A percentile compares a stretch with the other conserved stretches of the same genome.
Evolutionary conservation across 2,329 filamentous ascomycete species (phyloP).

Genomic region (Aspergillus brunneoviolaceus): DNA sequence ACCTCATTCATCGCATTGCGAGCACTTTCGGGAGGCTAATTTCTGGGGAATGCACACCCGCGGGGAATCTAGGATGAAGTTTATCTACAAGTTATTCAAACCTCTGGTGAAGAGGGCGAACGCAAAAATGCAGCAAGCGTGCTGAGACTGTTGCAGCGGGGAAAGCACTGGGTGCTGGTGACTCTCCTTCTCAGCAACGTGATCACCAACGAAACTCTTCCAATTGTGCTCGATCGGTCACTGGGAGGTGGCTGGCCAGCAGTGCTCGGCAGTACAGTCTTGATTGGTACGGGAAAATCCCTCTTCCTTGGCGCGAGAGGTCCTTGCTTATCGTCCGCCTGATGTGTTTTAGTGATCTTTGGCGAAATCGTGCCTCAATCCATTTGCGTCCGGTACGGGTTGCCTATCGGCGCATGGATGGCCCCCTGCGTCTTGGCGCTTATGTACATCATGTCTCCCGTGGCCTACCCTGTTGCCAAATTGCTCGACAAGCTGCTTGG

Average conservation of each 20-base stretch:
- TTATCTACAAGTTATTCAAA: conserved; percentile 90
- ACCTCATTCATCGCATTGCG: conserved; percentile 1
- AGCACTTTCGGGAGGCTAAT: background rate
- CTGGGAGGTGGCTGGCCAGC: conserved; percentile 93
- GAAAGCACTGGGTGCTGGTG: conserved; percentile 98
- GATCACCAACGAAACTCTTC: conserved; percentile 94
- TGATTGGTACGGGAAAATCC: conserved; percentile 70
- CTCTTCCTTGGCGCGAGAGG: background rate
- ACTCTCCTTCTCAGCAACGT: conserved; percentile 93
- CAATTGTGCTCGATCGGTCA: conserved; percentile 90
- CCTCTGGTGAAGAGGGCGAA: conserved; percentile 80
- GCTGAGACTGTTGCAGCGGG: conserved; percentile 73
- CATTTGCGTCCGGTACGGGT: conserved; percentile 90
- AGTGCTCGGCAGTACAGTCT: conserved; percentile 84
- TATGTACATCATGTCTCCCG: conserved; percentile 88
- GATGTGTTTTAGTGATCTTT: conserved; percentile 73
- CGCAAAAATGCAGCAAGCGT: conserved; percentile 82
- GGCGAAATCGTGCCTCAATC: conserved; percentile 96
- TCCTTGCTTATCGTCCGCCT: conserved; percentile 4
- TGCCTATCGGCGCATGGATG: conserved; percentile 94
- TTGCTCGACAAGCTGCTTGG: conserved; percentile 90
- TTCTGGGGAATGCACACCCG: background rate
- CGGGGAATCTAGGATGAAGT: conserved; percentile 72
- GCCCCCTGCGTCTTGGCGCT: conserved; percentile 79
- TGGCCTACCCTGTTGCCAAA: conserved; percentile 94